These are phyloP conservation scores for Rosa persica DNA, from an alignment of 306 rosid species.

Conservation along the genomic window DNA sequence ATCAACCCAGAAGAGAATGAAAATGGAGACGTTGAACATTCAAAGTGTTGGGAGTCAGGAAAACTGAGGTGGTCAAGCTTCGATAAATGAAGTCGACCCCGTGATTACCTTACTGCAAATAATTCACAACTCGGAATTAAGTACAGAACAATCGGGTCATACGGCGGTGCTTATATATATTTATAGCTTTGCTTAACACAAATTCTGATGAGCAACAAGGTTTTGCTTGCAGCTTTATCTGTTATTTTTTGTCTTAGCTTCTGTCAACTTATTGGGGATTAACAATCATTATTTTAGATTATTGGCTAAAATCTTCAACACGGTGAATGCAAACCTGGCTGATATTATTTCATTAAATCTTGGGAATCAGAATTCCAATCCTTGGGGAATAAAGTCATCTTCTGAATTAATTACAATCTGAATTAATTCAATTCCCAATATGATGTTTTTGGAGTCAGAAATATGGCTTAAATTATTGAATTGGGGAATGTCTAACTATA, in stretches of 20 bases:
- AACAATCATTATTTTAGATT: neutral
- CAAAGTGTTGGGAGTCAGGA: slow-evolving; percentile 20
- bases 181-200: neutral
- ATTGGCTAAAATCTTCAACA: neutral
- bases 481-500: neutral
- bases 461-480: neutral
- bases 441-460: slow-evolving; percentile 1
- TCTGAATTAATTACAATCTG: neutral
- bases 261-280: slow-evolving; percentile 12
- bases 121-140: slow-evolving; percentile 4
- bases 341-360: neutral
- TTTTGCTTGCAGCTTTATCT: slow-evolving; percentile 10
- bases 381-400: neutral
- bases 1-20: neutral
- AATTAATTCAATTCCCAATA: neutral
- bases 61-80: slow-evolving; percentile 18
- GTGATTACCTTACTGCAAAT: slow-evolving; percentile 12
- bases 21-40: neutral
- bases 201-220: slow-evolving; percentile 10
- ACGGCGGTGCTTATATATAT: slow-evolving; percentile 3
- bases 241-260: neutral
- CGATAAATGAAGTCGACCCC: slow-evolving; percentile 31
- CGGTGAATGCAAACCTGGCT: neutral
- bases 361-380: neutral
- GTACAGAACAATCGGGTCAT: slow-evolving; percentile 9